These are phyloP conservation scores for Puccinellia tenuiflora DNA, from an alignment of 176 grass and related monocot species.

Conservation along the genomic window DNA sequence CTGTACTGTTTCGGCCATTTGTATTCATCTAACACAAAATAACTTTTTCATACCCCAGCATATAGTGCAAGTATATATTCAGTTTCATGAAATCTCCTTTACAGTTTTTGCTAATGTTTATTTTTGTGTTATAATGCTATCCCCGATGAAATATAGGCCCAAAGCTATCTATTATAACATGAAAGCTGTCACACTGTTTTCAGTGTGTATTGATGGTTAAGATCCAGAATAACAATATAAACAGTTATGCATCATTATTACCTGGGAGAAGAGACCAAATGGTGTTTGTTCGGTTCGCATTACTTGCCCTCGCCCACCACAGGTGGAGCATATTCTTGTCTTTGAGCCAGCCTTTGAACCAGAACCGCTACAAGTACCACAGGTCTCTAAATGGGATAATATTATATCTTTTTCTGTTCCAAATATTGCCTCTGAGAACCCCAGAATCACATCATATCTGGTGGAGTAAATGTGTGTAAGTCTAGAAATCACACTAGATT, in stretches of 20 bases:
- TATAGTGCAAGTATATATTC: not conserved
- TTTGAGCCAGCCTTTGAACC: conserved; percentile 90
- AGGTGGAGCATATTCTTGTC: conserved; percentile 86
- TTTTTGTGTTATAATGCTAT: not conserved
- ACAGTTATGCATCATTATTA: conserved; percentile 31
- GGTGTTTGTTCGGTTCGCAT: conserved; percentile 99
- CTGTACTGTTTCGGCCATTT: not conserved
- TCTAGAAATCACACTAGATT: conserved; percentile 20
- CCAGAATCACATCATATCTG: conserved; percentile 90
- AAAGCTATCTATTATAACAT: not conserved
- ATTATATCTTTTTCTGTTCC: conserved; percentile 92
- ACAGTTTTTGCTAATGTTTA: not conserved
- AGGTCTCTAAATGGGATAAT: conserved; percentile 96
- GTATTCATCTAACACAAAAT: not conserved
- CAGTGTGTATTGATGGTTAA: not conserved
- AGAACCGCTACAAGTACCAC: conserved; percentile 74
- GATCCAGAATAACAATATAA: not conserved
- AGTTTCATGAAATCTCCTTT: not conserved
- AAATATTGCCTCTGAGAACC: conserved; percentile 95
- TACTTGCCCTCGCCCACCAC: conserved; percentile 94
- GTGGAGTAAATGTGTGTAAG: conserved; percentile 23
- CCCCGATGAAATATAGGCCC: not conserved
- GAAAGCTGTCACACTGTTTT: not conserved
- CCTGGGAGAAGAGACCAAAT: conserved; percentile 98
- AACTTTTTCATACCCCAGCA: not conserved